Evolutionary conservation across 2,329 filamentous ascomycete genomes (phyloP), one percentile per base, ranked within the genome.

Genomic region (Neobulgaria alba): DNA sequence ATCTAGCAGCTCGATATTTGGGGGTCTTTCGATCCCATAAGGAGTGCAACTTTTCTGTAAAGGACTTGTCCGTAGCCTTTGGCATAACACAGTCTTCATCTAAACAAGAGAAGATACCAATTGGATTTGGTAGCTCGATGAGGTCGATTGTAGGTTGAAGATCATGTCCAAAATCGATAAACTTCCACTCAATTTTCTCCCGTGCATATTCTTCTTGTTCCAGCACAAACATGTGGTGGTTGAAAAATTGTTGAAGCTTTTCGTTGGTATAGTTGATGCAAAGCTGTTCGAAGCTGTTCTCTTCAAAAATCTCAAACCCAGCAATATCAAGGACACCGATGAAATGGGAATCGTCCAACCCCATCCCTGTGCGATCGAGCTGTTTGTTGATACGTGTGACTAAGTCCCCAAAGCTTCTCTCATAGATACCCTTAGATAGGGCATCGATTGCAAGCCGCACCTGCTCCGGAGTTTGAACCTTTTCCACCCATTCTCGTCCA

Each of bases 241-340:
- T 98, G 75, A 98, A 98, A 63, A 98, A 98, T 54, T 98, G 92
- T 58, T 98, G 92, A 5, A 98, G 77, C 63, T 95, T 98, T 63
- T 98, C 92, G 64, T 98, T 98, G 47, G 93, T 96, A 65, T 98
- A 98, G 65, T 98, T 98, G 73, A 98, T 98, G 68, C 92, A 98
- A 4, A 98, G 74, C 63, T 98, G 92, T 62, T 98, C 92, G 57
- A 98, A 98, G 68, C 90, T 95, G 68, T 98, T 98, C 57, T 86
- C 77, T 54, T 98, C 89, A 55, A 98, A 98, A 44, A 98, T 98
- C 60, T 98, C 92, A 63, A 98, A 98, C 46, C 92, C 92, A 49
- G 93, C 93, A 63, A 98, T 98, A 76, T 98, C 92, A 31, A 98
- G 79, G 7, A 98, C 92, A 39, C 92, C 92, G 51, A 98, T 98